Evolutionary conservation across 2,329 filamentous ascomycete species (phyloP).

Genomic region (Davidsoniella virescens): DNA sequence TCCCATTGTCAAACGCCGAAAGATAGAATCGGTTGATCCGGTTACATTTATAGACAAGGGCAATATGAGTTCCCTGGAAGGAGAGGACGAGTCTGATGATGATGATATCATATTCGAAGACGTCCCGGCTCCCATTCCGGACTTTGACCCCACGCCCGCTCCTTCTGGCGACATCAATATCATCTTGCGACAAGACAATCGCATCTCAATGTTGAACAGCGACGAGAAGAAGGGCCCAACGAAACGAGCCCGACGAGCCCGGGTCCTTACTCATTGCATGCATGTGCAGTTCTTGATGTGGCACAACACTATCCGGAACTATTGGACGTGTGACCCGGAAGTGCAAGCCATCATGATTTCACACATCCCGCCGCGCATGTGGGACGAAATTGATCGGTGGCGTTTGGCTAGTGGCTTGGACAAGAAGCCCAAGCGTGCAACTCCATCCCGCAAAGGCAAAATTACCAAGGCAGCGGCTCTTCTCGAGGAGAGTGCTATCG

Average conservation of each 20-base stretch:
- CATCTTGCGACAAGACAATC: constrained; percentile 44
- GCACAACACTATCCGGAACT: constrained; percentile 75
- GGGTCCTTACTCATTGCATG: constrained; percentile 66
- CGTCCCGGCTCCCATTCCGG: constrained; percentile 26
- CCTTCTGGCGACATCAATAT: constrained; percentile 56
- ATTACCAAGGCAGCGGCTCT: constrained; percentile 39
- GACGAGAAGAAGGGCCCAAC: constrained; percentile 67
- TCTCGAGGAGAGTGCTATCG: constrained; percentile 52
- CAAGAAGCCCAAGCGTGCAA: constrained; percentile 20
- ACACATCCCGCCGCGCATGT: constrained; percentile 52
- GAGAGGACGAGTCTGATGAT: constrained; percentile 36
- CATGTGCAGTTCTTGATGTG: constrained; percentile 80
- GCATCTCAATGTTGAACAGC: constrained; percentile 44
- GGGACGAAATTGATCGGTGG: constrained; percentile 60
- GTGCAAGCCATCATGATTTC: constrained; percentile 61
- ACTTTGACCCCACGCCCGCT: constrained; percentile 27
- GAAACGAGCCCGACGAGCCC: constrained; percentile 66
- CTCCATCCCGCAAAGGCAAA: constrained; percentile 19
- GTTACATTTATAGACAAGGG: constrained; percentile 9
- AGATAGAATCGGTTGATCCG: background rate
- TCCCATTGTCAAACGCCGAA: constrained; percentile 23
- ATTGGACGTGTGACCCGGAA: constrained; percentile 63
- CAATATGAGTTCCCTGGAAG: constrained; percentile 20
- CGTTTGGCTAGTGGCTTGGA: constrained; percentile 49
- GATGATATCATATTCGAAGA: constrained; percentile 50